Evolutionary conservation across 1,284 basidiomycete species (phyloP).

Genomic region (Ganoderma resinaceum): DNA sequence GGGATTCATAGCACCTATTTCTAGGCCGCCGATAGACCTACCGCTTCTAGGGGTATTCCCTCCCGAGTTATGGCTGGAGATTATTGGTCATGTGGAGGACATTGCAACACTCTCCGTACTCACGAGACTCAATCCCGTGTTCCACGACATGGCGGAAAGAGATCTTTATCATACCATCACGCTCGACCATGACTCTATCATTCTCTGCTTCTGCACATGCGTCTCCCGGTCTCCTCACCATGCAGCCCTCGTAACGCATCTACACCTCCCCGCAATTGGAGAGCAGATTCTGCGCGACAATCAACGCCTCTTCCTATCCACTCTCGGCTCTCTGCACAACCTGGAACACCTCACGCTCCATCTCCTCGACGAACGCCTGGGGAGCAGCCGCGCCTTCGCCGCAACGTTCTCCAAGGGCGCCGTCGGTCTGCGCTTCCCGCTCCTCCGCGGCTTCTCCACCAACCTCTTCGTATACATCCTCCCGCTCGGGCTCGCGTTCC

Average conservation of each 20-base stretch:
- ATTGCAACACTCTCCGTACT: background rate
- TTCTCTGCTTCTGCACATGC: background rate
- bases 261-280: background rate
- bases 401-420: background rate
- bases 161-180: conserved; percentile 7
- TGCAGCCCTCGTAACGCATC: background rate
- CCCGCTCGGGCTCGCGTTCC: background rate
- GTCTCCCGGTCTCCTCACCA: background rate
- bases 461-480: background rate
- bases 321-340: background rate
- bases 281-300: background rate
- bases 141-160: background rate
- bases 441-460: conserved; percentile 9
- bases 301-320: background rate
- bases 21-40: conserved; percentile 1
- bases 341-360: conserved; percentile 3
- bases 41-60: background rate
- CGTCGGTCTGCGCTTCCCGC: background rate
- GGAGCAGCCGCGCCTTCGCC: background rate
- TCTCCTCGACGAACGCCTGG: background rate
- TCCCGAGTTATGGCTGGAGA: conserved; percentile 14
- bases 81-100: background rate
- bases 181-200: background rate
- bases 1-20: background rate
- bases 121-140: background rate